Evolutionary conservation across 2,329 filamentous ascomycete genomes (phyloP).

Genomic region (Penicillium sp.): DNA sequence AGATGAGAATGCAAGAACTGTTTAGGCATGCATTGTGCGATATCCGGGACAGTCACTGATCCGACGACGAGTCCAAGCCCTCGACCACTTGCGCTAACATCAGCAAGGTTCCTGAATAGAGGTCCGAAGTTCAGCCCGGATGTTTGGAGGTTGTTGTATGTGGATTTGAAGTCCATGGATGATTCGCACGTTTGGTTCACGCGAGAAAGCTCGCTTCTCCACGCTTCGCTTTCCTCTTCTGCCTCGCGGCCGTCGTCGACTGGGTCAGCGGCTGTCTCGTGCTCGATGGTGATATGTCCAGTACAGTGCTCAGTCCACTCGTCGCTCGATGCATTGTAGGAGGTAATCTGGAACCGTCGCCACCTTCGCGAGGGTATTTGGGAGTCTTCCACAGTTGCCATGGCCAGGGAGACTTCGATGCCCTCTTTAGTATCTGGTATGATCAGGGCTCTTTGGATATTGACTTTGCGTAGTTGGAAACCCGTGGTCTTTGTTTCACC

Average conservation of each 20-base stretch:
- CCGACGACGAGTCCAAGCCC: constrained; percentile 22
- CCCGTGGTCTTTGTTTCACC: constrained; percentile 12
- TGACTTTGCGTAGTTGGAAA: constrained; percentile 24
- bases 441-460: constrained; percentile 29
- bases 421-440: constrained; percentile 32
- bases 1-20: constrained; percentile 32
- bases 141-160: constrained; percentile 28
- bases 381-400: constrained; percentile 22
- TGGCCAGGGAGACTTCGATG: constrained; percentile 29
- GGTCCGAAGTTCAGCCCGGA: constrained; percentile 32
- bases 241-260: constrained; percentile 12
- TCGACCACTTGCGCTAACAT: constrained; percentile 21
- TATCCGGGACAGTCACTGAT: constrained; percentile 29
- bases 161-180: constrained; percentile 22
- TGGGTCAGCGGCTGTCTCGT: background rate
- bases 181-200: constrained; percentile 20
- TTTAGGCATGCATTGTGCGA: constrained; percentile 33
- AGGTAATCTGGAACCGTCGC: constrained; percentile 32
- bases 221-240: constrained; percentile 15
- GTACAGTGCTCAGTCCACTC: constrained; percentile 38
- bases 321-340: constrained; percentile 28
- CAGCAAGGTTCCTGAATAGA: constrained; percentile 30
- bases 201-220: constrained; percentile 13
- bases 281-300: constrained; percentile 30
- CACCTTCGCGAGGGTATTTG: constrained; percentile 21